phyloP scores from a whole-genome alignment of 257 asterid genomes.

The Gentiana macrophylla region DNA sequence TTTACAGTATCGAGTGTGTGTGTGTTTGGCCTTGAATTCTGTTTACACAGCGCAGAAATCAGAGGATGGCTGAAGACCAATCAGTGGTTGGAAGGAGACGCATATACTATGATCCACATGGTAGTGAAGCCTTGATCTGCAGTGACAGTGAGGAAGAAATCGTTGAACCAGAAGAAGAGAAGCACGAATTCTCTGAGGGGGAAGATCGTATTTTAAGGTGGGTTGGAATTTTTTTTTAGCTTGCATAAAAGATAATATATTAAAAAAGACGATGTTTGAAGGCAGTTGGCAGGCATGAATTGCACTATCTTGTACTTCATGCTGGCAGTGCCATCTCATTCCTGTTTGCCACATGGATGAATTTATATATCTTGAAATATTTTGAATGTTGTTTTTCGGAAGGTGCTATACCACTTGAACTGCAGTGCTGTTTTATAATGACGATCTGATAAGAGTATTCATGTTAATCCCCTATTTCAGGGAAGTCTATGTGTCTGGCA shows the following conservation, averaged over 20 bases:
- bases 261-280: not conserved
- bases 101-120: slow-evolving; percentile 80
- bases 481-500: too few species aligned
- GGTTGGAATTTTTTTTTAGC: not conserved
- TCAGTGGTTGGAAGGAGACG: slow-evolving; percentile 85
- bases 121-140: slow-evolving; percentile 87
- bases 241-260: too few species aligned
- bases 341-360: not conserved
- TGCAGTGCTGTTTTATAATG: too few species aligned
- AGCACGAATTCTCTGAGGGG: slow-evolving; percentile 66
- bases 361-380: too few species aligned
- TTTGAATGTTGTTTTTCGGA: too few species aligned
- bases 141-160: slow-evolving; percentile 97
- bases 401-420: too few species aligned
- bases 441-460: too few species aligned
- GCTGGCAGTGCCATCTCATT: not conserved
- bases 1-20: too few species aligned
- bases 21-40: slow-evolving; percentile 21
- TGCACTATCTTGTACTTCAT: not conserved
- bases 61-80: slow-evolving; percentile 96
- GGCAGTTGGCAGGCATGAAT: not conserved
- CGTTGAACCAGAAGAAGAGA: slow-evolving; percentile 45
- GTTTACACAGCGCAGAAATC: slow-evolving; percentile 72
- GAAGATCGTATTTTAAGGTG: slow-evolving; percentile 80
- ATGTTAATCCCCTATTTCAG: too few species aligned